Evolutionary conservation across 202 grass and related monocot species (phyloP).

Genomic region (Hordeum pubiflorum): DNA sequence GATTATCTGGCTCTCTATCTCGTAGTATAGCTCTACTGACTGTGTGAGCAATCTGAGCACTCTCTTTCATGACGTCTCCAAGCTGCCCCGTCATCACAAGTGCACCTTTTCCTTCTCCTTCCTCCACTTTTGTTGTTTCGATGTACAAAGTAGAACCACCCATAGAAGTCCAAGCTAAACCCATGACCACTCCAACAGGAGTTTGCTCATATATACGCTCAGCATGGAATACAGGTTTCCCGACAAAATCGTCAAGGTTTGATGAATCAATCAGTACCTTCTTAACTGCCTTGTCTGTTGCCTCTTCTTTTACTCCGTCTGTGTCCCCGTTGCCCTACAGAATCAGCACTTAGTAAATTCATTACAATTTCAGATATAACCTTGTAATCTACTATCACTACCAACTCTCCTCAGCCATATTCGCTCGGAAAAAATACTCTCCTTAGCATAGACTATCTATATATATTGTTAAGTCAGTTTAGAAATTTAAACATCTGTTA

Average conservation of each 20-base stretch:
- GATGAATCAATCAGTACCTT: conserved; percentile 65
- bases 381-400: not conserved
- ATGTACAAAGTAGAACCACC: conserved; percentile 86
- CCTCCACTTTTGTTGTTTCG: conserved; percentile 70
- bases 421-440: not conserved
- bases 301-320: conserved; percentile 20
- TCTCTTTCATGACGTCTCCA: conserved; percentile 98
- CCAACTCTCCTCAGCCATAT: not conserved
- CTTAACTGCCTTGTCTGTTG: conserved; percentile 33
- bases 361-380: not conserved
- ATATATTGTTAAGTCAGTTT: not conserved
- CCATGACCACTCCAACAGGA: conserved; percentile 94
- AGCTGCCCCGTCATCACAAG: conserved; percentile 86
- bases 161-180: conserved; percentile 94
- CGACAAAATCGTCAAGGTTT: conserved; percentile 79
- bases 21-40: conserved; percentile 72
- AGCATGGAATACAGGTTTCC: conserved; percentile 93
- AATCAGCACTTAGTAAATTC: conserved; percentile 8
- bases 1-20: conserved; percentile 54
- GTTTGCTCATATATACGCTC: conserved; percentile 86
- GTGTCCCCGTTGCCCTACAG: conserved; percentile 42
- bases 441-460: not conserved
- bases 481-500: not conserved
- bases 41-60: conserved; percentile 86
- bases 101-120: conserved; percentile 81